Percentiles rank a stretch among this genome's conserved stretches.
Evolutionary conservation across 306 rosid genomes (phyloP).

Genomic region (Abrus precatorius): DNA sequence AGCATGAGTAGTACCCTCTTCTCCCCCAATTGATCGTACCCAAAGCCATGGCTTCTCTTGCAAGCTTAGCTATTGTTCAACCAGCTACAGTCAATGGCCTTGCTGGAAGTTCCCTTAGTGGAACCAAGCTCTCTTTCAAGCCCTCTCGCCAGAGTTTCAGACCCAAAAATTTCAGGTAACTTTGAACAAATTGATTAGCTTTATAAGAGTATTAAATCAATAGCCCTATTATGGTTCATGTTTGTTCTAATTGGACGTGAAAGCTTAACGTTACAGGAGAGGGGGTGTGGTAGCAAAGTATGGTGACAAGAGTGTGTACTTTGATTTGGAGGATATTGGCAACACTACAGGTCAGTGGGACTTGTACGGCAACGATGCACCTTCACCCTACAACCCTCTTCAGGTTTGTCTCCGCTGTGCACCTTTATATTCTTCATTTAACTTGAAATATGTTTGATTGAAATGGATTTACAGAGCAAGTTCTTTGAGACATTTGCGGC

Average conservation of each 20-base stretch:
- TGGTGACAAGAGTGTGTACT: conserved; percentile 95
- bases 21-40: neutral
- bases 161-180: conserved; percentile 65
- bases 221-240: too few species aligned
- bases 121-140: conserved; percentile 76
- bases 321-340: conserved; percentile 89
- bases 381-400: conserved; percentile 95
- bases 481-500: conserved; percentile 90
- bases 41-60: conserved; percentile 76
- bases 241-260: conserved; percentile 8
- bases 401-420: conserved; percentile 60
- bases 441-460: neutral
- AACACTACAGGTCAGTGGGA: conserved; percentile 99
- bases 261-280: conserved; percentile 51
- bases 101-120: conserved; percentile 73
- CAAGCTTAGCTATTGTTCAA: conserved; percentile 73
- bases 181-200: neutral
- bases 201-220: too few species aligned
- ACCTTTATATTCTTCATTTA: neutral
- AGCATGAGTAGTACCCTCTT: neutral
- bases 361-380: conserved; percentile 94
- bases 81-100: conserved; percentile 71
- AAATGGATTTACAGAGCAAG: conserved; percentile 69
- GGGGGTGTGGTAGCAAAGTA: conserved; percentile 89
- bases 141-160: conserved; percentile 70